Evolutionary conservation across 257 asterid genomes (phyloP).

Genomic region (Rauvolfia tetraphylla): DNA sequence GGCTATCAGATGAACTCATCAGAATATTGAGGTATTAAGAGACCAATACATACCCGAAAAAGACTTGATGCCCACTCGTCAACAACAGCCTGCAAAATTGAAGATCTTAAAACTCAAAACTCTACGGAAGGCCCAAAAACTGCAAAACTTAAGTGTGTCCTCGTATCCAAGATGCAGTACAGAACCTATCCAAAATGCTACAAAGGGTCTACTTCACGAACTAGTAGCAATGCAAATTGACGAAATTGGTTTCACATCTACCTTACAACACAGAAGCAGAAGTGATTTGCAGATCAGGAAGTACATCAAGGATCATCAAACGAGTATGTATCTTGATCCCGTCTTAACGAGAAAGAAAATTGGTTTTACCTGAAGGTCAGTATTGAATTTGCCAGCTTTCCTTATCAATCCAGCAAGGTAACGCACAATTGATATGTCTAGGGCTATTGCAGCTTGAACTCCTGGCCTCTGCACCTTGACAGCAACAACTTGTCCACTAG

Average conservation of each 20-base stretch:
- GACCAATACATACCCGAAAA: constrained; percentile 73
- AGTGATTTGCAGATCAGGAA: neutral
- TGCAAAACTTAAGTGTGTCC: neutral
- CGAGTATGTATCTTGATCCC: neutral
- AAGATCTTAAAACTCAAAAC: constrained; percentile 16
- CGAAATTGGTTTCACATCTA: neutral
- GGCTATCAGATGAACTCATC: neutral
- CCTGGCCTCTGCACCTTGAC: constrained; percentile 98
- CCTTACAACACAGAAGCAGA: neutral
- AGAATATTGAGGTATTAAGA: constrained; percentile 22
- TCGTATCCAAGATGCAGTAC: neutral
- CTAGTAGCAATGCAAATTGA: neutral
- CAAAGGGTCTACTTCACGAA: neutral
- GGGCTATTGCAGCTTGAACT: constrained; percentile 90
- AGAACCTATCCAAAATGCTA: neutral
- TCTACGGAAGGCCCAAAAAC: neutral
- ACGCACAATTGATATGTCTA: constrained; percentile 86
- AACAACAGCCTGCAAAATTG: constrained; percentile 64
- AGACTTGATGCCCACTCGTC: constrained; percentile 99
- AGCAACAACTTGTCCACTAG: constrained; percentile 77
- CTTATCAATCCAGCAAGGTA: constrained; percentile 70
- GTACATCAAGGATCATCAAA: neutral
- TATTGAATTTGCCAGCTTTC: constrained; percentile 74
- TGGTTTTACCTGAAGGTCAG: constrained; percentile 82
- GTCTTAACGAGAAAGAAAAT: constrained; percentile 6